phyloP scores from a whole-genome alignment of 495 filamentous ascomycete species.

The Penicillium riverlandense region DNA sequence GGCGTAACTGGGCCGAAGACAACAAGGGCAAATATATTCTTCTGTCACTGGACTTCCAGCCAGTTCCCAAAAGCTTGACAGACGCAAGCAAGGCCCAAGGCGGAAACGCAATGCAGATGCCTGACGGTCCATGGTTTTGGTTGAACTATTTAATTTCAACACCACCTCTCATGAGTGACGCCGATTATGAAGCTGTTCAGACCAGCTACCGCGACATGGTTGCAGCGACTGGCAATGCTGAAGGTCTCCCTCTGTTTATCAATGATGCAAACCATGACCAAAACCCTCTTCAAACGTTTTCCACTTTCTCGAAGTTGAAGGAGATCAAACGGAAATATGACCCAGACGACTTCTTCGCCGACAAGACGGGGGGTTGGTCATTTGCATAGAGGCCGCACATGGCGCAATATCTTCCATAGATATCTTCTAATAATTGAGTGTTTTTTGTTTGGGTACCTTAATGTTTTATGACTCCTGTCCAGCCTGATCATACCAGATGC shows the following conservation, averaged over 20 bases:
- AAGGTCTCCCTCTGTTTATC: conserved; percentile 25
- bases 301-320: conserved; percentile 18
- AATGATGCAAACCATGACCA: conserved; percentile 27
- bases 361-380: conserved; percentile 28
- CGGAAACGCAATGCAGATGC: conserved; percentile 32
- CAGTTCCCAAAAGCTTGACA: conserved; percentile 23
- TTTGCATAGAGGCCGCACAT: conserved; percentile 10
- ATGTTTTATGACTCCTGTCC: too few species aligned
- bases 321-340: conserved; percentile 31
- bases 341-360: conserved; percentile 27
- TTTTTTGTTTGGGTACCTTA: too few species aligned
- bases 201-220: conserved; percentile 26
- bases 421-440: too few species aligned
- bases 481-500: too few species aligned
- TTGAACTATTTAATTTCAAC: conserved; percentile 23
- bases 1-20: conserved; percentile 20
- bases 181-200: conserved; percentile 21
- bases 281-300: conserved; percentile 23
- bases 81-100: conserved; percentile 28
- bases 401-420: too few species aligned
- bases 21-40: conserved; percentile 24
- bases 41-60: conserved; percentile 26
- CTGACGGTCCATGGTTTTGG: conserved; percentile 30
- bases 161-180: conserved; percentile 11
- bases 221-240: conserved; percentile 13